A percentile compares a stretch with the other conserved stretches of the same genome.
Evolutionary conservation across 202 grass and related monocot genomes (phyloP).

Genomic region (Eragrostis tef): DNA sequence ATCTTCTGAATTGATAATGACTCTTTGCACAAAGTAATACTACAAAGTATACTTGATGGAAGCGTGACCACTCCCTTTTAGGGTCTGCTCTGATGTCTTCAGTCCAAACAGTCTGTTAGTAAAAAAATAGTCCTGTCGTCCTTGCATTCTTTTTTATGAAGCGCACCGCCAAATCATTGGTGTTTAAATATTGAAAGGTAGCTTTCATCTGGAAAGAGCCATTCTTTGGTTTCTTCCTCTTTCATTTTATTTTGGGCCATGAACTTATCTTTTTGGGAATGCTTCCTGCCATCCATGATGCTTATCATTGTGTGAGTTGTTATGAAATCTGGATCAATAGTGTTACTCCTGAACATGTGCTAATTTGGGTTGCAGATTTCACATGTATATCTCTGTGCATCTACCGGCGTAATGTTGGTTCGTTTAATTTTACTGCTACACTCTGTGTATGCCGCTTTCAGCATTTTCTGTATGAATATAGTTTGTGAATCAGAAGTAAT

Average conservation of each 20-base stretch:
- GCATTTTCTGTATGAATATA: neutral
- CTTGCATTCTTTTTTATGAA: slow-evolving; percentile 25
- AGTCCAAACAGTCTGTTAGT: neutral
- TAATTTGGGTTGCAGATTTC: too few species aligned
- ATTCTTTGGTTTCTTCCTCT: neutral
- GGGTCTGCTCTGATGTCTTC: neutral
- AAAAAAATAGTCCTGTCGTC: slow-evolving; percentile 5
- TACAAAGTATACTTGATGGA: neutral
- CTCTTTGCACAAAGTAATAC: neutral
- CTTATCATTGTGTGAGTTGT: neutral
- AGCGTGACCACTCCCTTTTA: neutral
- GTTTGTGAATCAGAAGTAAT: neutral
- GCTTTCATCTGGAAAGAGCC: slow-evolving; percentile 30
- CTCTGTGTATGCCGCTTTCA: neutral
- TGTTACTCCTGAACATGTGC: neutral
- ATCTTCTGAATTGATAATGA: neutral
- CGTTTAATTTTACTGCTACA: neutral
- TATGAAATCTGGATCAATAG: slow-evolving; percentile 11
- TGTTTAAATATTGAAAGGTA: slow-evolving; percentile 30
- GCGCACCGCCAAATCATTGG: neutral
- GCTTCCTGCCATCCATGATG: neutral
- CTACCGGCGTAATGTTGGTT: neutral
- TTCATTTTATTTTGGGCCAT: neutral
- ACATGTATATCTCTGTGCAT: too few species aligned
- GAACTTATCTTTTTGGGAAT: slow-evolving; percentile 25